Evolutionary conservation across 2,329 filamentous ascomycete genomes (phyloP).

Genomic region (Colletotrichum simmondsii): DNA sequence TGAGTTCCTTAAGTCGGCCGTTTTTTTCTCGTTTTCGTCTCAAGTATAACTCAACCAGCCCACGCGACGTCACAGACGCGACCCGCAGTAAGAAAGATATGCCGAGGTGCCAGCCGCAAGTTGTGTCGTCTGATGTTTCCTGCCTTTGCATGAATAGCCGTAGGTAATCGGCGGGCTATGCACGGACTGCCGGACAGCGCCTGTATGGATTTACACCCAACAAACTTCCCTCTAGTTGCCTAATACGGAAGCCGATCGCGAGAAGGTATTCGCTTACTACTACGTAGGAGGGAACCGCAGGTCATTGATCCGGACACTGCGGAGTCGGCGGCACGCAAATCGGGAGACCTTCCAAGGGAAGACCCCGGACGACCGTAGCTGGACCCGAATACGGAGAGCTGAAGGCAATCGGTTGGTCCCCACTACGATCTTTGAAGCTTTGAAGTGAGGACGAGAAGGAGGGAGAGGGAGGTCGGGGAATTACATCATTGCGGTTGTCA

Average conservation of each 20-base stretch:
- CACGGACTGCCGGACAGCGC: background rate
- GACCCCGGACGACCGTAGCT: background rate
- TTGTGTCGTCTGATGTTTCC: background rate
- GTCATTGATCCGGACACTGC: background rate
- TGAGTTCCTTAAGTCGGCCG: background rate
- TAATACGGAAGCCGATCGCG: background rate
- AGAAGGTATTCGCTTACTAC: background rate
- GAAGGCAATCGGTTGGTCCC: background rate
- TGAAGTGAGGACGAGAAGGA: no score
- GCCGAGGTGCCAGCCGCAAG: background rate
- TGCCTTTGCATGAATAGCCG: background rate
- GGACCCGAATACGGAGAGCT: background rate
- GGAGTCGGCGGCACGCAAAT: background rate
- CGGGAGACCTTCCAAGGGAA: background rate
- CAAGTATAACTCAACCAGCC: background rate
- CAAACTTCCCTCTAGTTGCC: background rate
- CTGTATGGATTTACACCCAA: background rate
- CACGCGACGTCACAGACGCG: background rate
- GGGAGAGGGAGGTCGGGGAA: background rate
- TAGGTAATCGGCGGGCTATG: background rate
- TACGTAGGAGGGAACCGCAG: background rate
- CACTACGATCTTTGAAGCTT: no score
- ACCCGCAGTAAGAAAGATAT: background rate
- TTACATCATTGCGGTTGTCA: background rate
- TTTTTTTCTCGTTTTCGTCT: background rate